Evolutionary conservation across 2,329 filamentous ascomycete genomes (phyloP).

Genomic region (Penicillium occitanis): DNA sequence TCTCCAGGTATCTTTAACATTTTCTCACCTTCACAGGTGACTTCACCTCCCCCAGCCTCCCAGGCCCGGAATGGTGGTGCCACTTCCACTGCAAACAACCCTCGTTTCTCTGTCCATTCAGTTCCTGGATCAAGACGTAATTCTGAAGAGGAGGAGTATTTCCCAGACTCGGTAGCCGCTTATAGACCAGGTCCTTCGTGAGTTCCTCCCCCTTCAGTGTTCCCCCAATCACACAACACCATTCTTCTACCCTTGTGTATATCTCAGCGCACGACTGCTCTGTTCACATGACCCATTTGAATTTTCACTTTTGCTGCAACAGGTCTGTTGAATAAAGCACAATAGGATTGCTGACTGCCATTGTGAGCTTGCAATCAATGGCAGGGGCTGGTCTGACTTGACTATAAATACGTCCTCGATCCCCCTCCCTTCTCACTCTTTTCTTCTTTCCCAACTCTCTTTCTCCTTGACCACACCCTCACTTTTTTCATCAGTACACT

Average conservation of each 20-base stretch:
- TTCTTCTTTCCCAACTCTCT: constrained; percentile 2
- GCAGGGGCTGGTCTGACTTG: neutral
- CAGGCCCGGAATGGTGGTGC: constrained; percentile 44
- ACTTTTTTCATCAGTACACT: neutral
- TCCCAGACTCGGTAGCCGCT: constrained; percentile 59
- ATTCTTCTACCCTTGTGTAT: neutral
- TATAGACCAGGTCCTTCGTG: constrained; percentile 76
- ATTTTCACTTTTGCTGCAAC: neutral
- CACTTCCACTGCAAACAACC: constrained; percentile 53
- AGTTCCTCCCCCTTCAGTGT: constrained; percentile 47
- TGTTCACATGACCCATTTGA: neutral
- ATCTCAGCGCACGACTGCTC: constrained; percentile 2
- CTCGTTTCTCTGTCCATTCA: constrained; percentile 76
- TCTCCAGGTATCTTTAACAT: constrained; percentile 74
- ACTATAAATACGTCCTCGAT: constrained; percentile 8
- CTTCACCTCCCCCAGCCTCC: constrained; percentile 69
- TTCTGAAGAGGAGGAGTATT: constrained; percentile 84
- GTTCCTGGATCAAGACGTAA: constrained; percentile 84
- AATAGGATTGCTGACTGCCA: neutral
- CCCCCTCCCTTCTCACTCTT: constrained; percentile 6
- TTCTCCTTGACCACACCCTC: neutral
- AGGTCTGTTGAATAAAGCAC: neutral
- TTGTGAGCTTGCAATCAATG: constrained; percentile 7
- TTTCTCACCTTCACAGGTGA: constrained; percentile 71
- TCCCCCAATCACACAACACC: neutral